Evolutionary conservation across 2,329 filamentous ascomycete genomes (phyloP).

Genomic region (Lachnellula occidentalis): DNA sequence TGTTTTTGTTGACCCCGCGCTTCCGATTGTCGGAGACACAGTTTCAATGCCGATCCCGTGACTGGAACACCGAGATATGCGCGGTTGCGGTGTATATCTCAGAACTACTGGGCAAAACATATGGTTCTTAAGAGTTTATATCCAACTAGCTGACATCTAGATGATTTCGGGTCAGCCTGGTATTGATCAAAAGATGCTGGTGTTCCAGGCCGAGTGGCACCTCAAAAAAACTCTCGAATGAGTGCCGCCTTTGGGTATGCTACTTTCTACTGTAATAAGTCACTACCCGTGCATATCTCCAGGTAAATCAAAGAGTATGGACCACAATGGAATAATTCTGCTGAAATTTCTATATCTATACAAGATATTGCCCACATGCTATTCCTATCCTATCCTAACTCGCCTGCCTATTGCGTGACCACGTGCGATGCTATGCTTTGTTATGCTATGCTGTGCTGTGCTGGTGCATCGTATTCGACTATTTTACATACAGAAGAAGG

Average conservation of each 20-base stretch:
- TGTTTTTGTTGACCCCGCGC: not conserved
- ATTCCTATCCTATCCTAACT: slow-evolving; percentile 1
- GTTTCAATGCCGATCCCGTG: not conserved
- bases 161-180: not conserved
- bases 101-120: not conserved
- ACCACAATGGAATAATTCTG: not conserved
- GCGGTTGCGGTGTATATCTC: not conserved
- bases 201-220: no score
- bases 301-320: not conserved
- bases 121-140: not conserved
- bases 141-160: not conserved
- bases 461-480: no score
- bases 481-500: slow-evolving; percentile 14
- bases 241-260: no score
- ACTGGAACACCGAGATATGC: not conserved
- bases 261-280: no score
- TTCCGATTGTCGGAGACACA: slow-evolving; percentile 1
- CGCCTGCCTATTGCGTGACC: not conserved
- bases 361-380: not conserved
- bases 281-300: no score
- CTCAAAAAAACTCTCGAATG: no score
- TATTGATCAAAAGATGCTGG: not conserved
- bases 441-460: not conserved
- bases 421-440: slow-evolving; percentile 9
- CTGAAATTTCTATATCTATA: not conserved